Conservation (phyloP, 805 yeast species). For the Martiniozyma abietophila region DNA sequence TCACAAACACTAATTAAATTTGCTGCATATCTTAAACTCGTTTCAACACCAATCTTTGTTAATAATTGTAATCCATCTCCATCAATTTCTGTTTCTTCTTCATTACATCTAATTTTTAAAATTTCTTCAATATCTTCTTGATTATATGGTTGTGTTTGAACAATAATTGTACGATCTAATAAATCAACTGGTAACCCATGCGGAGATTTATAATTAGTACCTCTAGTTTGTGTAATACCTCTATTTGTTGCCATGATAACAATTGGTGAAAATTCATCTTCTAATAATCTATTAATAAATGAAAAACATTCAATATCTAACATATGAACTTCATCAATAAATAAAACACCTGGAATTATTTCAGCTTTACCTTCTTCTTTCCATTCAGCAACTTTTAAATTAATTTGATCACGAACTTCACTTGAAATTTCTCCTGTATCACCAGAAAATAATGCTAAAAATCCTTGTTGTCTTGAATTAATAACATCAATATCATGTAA, state of each 20-base stretch:
- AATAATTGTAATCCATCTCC: slow-evolving; percentile 66
- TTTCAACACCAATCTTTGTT: slow-evolving; percentile 62
- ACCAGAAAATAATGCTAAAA: slow-evolving; percentile 39
- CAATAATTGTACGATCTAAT: slow-evolving; percentile 82
- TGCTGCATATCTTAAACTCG: slow-evolving; percentile 84
- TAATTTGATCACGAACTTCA: slow-evolving; percentile 62
- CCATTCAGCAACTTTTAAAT: slow-evolving; percentile 79
- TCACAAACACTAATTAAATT: slow-evolving; percentile 87
- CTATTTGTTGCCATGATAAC: slow-evolving; percentile 95
- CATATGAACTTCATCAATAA: slow-evolving; percentile 98
- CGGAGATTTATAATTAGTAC: slow-evolving; percentile 83
- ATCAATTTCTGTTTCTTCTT: slow-evolving; percentile 62
- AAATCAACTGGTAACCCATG: slow-evolving; percentile 97
- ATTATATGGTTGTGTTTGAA: slow-evolving; percentile 83
- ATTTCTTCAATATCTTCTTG: slow-evolving; percentile 76
- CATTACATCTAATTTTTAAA: slow-evolving; percentile 68
- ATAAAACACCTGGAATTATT: slow-evolving; percentile 93
- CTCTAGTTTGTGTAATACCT: slow-evolving; percentile 86
- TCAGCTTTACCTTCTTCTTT: slow-evolving; percentile 98
- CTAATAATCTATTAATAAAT: slow-evolving; percentile 87
- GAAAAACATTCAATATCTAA: slow-evolving; percentile 95
- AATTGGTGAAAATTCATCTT: slow-evolving; percentile 84
- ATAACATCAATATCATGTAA: slow-evolving; percentile 95
- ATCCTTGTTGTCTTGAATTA: slow-evolving; percentile 88
- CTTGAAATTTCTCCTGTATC: slow-evolving; percentile 92